Percentiles rank a stretch among this genome's conserved stretches.
These are phyloP conservation scores for Exsudoporus frostii DNA, from an alignment of 768 basidiomycete species.

Conservation along the genomic window DNA sequence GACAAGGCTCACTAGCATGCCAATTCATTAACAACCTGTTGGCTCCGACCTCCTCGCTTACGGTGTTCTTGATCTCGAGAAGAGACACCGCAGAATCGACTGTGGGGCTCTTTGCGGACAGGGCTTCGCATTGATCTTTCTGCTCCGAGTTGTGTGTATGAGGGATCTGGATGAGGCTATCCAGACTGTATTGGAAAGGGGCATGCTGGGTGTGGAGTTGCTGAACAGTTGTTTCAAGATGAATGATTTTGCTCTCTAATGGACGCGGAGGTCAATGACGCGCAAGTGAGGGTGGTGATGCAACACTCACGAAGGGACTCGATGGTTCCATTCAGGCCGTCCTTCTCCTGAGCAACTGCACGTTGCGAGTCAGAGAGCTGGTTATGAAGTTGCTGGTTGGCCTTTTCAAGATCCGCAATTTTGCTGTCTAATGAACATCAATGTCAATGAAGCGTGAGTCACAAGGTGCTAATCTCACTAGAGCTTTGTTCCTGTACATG, in stretches of 20 bases:
- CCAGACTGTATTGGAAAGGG: neutral
- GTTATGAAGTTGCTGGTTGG: neutral
- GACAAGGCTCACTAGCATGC: neutral
- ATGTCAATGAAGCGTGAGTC: neutral
- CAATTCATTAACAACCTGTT: neutral
- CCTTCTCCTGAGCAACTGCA: neutral
- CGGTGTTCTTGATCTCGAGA: neutral
- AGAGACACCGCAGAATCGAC: neutral
- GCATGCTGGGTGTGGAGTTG: neutral
- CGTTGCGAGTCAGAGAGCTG: neutral
- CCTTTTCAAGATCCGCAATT: neutral
- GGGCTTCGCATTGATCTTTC: neutral
- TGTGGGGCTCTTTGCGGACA: neutral
- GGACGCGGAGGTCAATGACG: neutral
- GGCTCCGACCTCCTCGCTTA: neutral
- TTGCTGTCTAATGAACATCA: neutral
- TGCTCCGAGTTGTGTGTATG: neutral
- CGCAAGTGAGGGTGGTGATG: neutral
- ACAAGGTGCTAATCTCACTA: neutral
- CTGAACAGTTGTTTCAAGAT: neutral
- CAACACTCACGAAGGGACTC: neutral
- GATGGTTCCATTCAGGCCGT: neutral
- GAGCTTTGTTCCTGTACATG: neutral
- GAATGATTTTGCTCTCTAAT: neutral
- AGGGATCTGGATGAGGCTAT: neutral